Evolutionary conservation across 176 grass and related monocot genomes (phyloP).

Genomic region (Raddia guianensis): DNA sequence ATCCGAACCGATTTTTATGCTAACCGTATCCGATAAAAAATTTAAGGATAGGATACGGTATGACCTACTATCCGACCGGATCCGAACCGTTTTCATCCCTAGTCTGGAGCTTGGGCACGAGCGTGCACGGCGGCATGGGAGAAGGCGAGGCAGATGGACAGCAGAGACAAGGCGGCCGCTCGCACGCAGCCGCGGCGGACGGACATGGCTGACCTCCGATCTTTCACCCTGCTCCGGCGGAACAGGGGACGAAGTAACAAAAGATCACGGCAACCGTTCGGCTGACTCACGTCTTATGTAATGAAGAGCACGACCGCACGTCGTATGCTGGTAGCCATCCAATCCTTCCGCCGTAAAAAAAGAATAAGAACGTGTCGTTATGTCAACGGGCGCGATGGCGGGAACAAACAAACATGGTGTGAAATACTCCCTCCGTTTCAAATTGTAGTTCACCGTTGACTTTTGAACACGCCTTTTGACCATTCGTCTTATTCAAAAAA

Average conservation of each 20-base stretch:
- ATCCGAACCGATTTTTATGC: too few species aligned
- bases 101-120: constrained; percentile 1
- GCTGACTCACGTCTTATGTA: background rate
- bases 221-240: background rate
- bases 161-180: background rate
- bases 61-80: too few species aligned
- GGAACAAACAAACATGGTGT: too few species aligned
- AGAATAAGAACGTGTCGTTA: background rate
- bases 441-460: too few species aligned
- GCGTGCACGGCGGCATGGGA: background rate
- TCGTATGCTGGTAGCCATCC: background rate
- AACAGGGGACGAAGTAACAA: background rate
- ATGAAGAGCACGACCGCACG: constrained; percentile 8
- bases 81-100: too few species aligned
- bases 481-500: too few species aligned
- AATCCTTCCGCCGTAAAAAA: too few species aligned
- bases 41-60: too few species aligned
- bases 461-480: too few species aligned
- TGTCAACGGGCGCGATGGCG: background rate
- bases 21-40: too few species aligned
- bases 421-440: too few species aligned
- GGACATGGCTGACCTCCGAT: constrained; percentile 14
- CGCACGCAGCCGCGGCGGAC: background rate
- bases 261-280: too few species aligned
- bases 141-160: constrained; percentile 1